These are phyloP conservation scores for Epicoccum sorghinum DNA, from an alignment of 2,329 filamentous ascomycete genomes.

Conservation along the genomic window DNA sequence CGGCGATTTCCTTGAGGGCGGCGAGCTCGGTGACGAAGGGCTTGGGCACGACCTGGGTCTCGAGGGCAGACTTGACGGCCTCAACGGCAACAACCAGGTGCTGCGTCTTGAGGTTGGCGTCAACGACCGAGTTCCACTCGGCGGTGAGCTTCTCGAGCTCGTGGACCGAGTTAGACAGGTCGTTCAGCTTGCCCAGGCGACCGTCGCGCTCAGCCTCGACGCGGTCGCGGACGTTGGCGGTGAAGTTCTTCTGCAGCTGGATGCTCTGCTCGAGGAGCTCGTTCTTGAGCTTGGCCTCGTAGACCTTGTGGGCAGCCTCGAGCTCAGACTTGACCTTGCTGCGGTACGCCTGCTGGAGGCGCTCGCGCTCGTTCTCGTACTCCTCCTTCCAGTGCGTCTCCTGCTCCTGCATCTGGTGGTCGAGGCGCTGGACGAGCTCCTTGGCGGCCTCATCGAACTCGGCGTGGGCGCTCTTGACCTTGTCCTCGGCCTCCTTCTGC, in stretches of 20 bases:
- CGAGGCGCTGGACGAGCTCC: conserved; percentile 86
- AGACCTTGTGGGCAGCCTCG: conserved; percentile 77
- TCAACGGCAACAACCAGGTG: conserved; percentile 96
- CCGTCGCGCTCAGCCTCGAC: conserved; percentile 89
- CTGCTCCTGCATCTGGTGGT: conserved; percentile 79
- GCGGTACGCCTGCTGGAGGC: conserved; percentile 77
- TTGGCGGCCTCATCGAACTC: conserved; percentile 88
- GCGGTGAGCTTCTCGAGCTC: conserved; percentile 87
- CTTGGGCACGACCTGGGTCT: conserved; percentile 73
- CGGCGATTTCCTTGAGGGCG: conserved; percentile 89
- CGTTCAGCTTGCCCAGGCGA: conserved; percentile 82
- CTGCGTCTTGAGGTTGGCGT: conserved; percentile 89
- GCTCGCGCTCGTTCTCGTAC: conserved; percentile 85
- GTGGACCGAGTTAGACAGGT: conserved; percentile 76
- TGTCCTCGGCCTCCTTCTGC: conserved; percentile 72
- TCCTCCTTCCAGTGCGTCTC: conserved; percentile 85
- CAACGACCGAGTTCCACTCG: conserved; percentile 89
- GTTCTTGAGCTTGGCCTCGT: conserved; percentile 83
- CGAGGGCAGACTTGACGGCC: conserved; percentile 83
- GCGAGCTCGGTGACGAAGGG: conserved; percentile 94
- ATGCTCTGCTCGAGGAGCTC: conserved; percentile 89
- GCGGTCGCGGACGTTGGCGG: conserved; percentile 75
- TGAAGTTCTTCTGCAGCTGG: conserved; percentile 83
- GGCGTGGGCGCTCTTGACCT: conserved; percentile 72
- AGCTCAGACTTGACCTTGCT: conserved; percentile 79